Percentiles rank a stretch among this genome's conserved stretches.
phyloP scores from a whole-genome alignment of 306 rosid species.

The Sophora flavescens region DNA sequence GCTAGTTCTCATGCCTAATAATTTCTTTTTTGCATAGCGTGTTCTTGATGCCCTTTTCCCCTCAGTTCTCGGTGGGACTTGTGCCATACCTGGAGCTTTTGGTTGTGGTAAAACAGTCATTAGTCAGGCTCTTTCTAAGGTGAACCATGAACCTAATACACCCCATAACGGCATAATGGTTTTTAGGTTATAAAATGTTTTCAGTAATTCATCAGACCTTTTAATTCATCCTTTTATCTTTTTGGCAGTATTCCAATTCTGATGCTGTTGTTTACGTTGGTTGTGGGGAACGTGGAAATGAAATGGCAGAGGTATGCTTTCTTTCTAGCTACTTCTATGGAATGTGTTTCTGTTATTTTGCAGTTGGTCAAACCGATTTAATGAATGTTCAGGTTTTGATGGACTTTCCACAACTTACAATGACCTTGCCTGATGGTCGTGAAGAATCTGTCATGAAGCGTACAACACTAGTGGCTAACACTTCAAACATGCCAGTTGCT shows the following conservation, averaged over 20 bases:
- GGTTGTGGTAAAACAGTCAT: conserved; percentile 99
- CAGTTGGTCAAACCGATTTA: conserved; percentile 37
- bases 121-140: conserved; percentile 99
- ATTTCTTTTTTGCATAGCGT: conserved; percentile 67
- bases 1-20: conserved; percentile 46
- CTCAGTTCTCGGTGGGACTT: conserved; percentile 99
- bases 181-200: conserved; percentile 4
- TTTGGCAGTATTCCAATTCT: conserved; percentile 93
- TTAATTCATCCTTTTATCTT: conserved; percentile 16
- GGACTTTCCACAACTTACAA: conserved; percentile 99
- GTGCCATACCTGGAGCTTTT: conserved; percentile 99
- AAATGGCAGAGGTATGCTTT: conserved; percentile 90
- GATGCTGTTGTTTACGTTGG: conserved; percentile 96
- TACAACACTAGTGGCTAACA: conserved; percentile 98
- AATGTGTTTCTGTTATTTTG: conserved; percentile 8
- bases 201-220: conserved; percentile 19
- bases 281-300: conserved; percentile 99
- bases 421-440: conserved; percentile 99
- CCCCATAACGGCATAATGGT: conserved; percentile 9
- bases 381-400: conserved; percentile 77
- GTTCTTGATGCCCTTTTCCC: conserved; percentile 99
- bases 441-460: conserved; percentile 99
- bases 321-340: conserved; percentile 2
- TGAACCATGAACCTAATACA: conserved; percentile 54
- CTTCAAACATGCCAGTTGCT: conserved; percentile 99